Evolutionary conservation across 1,139 yeast species (phyloP).

Genomic region (Yamadazyma sp.): DNA sequence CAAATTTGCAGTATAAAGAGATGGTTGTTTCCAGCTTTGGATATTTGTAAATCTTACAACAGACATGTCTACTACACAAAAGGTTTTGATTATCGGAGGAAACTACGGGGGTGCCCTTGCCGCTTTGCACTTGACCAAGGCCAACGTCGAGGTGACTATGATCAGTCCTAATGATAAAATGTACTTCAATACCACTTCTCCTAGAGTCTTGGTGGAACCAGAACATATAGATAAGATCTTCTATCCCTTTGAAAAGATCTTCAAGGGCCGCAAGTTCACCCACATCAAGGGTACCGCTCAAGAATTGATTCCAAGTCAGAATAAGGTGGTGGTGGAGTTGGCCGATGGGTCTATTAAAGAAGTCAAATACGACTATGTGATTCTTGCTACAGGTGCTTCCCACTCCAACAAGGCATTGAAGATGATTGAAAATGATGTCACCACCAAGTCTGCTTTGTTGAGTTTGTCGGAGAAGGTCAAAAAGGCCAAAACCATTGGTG

Average conservation of each 20-base stretch:
- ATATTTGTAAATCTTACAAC: too few species aligned
- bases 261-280: conserved; percentile 6
- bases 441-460: conserved; percentile 12
- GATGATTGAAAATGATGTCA: conserved; percentile 14
- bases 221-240: conserved; percentile 15
- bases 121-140: conserved; percentile 15
- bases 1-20: too few species aligned
- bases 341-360: conserved; percentile 10
- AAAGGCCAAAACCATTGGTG: conserved; percentile 22
- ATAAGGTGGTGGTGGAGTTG: conserved; percentile 12
- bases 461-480: conserved; percentile 14
- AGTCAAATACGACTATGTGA: conserved; percentile 23
- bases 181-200: conserved; percentile 22
- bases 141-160: conserved; percentile 10
- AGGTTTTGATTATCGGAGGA: conserved; percentile 33
- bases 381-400: conserved; percentile 28
- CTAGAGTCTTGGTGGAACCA: conserved; percentile 25
- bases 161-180: conserved; percentile 19
- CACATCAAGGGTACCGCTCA: conserved; percentile 19
- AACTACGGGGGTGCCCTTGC: conserved; percentile 29
- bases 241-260: conserved; percentile 13
- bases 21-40: too few species aligned
- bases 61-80: neutral
- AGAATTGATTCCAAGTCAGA: conserved; percentile 14
- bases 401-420: conserved; percentile 21